These are phyloP conservation scores for Stagonosporopsis chrysanthemi DNA, from an alignment of 2,329 filamentous ascomycete species.

Conservation along the genomic window DNA sequence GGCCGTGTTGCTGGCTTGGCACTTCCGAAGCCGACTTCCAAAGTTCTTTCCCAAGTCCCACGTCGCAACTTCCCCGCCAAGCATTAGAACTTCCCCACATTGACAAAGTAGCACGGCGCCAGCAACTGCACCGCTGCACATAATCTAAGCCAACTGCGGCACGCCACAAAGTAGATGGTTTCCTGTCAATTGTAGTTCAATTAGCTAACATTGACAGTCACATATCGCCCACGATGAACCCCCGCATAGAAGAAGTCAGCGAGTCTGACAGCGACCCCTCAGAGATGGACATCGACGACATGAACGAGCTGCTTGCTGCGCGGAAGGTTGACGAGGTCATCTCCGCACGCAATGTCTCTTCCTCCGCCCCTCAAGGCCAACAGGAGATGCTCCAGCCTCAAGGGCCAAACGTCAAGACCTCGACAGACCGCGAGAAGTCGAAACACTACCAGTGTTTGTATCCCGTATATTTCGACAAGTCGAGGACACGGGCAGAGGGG, in stretches of 20 bases:
- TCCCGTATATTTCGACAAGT: constrained; percentile 91
- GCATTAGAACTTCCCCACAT: constrained; percentile 20
- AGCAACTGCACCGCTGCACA: constrained; percentile 7
- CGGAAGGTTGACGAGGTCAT: constrained; percentile 58
- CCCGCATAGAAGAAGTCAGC: constrained; percentile 90
- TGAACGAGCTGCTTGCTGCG: constrained; percentile 64
- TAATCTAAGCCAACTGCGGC: not conserved
- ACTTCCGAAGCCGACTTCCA: constrained; percentile 1
- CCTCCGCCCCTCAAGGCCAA: constrained; percentile 28
- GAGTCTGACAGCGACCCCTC: constrained; percentile 77
- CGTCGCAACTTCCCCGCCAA: constrained; percentile 22
- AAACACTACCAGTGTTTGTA: constrained; percentile 89
- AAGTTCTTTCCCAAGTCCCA: constrained; percentile 11
- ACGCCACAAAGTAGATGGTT: not conserved
- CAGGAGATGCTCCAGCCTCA: constrained; percentile 47
- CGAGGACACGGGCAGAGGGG: constrained; percentile 77
- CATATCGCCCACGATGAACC: constrained; percentile 56
- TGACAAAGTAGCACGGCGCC: constrained; percentile 13
- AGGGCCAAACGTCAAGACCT: constrained; percentile 51
- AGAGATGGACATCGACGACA: constrained; percentile 79
- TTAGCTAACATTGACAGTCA: constrained; percentile 2
- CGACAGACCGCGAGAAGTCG: constrained; percentile 62
- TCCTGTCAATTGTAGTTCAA: not conserved
- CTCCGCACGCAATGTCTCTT: constrained; percentile 30
- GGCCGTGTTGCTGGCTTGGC: constrained; percentile 12